A percentile compares a stretch with the other conserved stretches of the same genome.
phyloP scores from a whole-genome alignment of 306 rosid species.

The Cicer bijugum region DNA sequence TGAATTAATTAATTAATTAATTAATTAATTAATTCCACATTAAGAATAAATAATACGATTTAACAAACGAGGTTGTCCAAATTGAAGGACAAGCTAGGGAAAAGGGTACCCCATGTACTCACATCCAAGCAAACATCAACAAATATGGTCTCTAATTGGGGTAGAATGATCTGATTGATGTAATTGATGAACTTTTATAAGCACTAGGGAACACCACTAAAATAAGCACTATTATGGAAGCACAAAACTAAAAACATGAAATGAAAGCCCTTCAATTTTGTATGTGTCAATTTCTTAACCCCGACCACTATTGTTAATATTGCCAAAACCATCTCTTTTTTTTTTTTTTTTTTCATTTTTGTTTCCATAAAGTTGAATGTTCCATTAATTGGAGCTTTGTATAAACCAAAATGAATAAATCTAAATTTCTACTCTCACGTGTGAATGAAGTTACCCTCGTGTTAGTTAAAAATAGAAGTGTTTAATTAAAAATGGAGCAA shows the following conservation, averaged over 20 bases:
- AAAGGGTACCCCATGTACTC: conserved; percentile 47
- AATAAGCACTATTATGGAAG: conserved; percentile 38
- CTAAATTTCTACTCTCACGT: neutral
- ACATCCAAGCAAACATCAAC: conserved; percentile 45
- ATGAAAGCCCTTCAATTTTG: conserved; percentile 46
- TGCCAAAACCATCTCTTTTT: conserved; percentile 1
- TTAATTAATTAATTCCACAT: neutral
- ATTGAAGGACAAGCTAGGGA: conserved; percentile 42
- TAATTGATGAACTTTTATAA: conserved; percentile 46
- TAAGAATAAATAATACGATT: neutral
- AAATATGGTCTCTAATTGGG: conserved; percentile 54
- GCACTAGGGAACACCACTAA: conserved; percentile 47
- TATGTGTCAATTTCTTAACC: conserved; percentile 17
- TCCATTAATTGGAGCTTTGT: neutral
- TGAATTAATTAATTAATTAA: neutral
- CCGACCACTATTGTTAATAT: conserved; percentile 40
- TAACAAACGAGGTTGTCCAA: conserved; percentile 18
- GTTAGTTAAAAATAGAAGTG: conserved; percentile 6
- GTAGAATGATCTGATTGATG: conserved; percentile 77
- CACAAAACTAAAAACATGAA: conserved; percentile 57
- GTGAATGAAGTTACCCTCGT: conserved; percentile 12
- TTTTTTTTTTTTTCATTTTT: neutral
- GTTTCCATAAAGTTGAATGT: neutral
- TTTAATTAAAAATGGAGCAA: conserved; percentile 33
- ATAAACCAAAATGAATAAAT: neutral